Evolutionary conservation across 805 yeast genomes (phyloP), one percentile per base, ranked within the genome.

Genomic region (Yamadazyma philogaea): DNA sequence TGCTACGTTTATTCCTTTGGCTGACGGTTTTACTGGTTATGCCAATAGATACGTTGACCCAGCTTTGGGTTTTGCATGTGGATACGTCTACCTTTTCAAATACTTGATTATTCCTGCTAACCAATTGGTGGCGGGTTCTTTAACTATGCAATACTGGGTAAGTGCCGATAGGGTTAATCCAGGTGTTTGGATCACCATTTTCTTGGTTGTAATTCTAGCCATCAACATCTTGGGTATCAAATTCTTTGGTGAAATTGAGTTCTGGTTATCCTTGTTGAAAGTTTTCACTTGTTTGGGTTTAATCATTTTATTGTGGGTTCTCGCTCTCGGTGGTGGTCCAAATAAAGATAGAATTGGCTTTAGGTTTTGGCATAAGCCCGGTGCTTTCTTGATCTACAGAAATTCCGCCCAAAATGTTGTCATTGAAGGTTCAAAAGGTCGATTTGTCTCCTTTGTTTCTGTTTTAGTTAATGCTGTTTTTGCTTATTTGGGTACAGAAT

Each of bases 321-420:
- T 85, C 46, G 82, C 84, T 65, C 67, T 81, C 43, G 95, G 95
- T 46, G 95, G 93, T 42, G 86, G 81, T 21, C 90, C 91, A 49
- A 71, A 72, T 33, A 82, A 81, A 53, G 88, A 84, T 52, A 74
- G 91, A 61, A 63, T 77, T 26, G 91, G 90, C 1, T 84, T 82
- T 66, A 72, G 85, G 54, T 84, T 70, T 63, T 84, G 87, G 87
- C 60, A 70, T 34, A 56, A 77, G 47, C 88, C 89, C 0, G 90
- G 89, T 47, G 83, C 87, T 0, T 83, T 55, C 45, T 47, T 61
- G 30, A 68, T 54, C 64, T 75, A 71, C 73, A 52, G 68, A 56
- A 83, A 82, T 50, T 8, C 49, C 4, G 27, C 61, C 2, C 62
- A 69, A 40, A 48, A 54, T 37, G 54, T 70, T 40, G 46, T 67